Evolutionary conservation across 129 eudicot species (phyloP).

Genomic region (Pittosporum tobira): DNA sequence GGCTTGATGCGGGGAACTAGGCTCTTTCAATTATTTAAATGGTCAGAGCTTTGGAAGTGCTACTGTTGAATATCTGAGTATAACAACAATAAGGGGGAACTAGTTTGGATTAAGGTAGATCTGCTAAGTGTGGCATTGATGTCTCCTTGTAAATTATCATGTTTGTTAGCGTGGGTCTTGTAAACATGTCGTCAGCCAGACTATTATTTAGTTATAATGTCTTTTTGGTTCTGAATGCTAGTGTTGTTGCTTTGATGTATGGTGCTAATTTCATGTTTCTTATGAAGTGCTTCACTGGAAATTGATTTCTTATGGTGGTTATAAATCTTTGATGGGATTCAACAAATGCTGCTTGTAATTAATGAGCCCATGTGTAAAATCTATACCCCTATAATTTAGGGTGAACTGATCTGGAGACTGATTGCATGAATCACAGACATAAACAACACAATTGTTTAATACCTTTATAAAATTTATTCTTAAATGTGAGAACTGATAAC

Average conservation of each 20-base stretch:
- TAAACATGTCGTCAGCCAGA: slow-evolving; percentile 11
- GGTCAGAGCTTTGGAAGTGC: slow-evolving; percentile 8
- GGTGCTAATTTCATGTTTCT: background rate
- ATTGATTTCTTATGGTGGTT: too few species aligned
- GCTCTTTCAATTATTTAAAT: background rate
- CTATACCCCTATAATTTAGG: too few species aligned
- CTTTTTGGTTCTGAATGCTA: background rate
- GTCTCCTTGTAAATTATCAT: slow-evolving; percentile 2
- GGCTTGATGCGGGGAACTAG: slow-evolving; percentile 6
- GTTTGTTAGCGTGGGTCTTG: slow-evolving; percentile 12
- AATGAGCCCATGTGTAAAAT: too few species aligned
- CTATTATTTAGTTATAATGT: background rate
- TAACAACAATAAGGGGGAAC: slow-evolving; percentile 22
- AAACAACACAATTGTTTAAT: too few species aligned
- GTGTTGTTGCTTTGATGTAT: background rate
- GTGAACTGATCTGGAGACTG: too few species aligned
- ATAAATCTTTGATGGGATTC: too few species aligned
- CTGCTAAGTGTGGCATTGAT: slow-evolving; percentile 12
- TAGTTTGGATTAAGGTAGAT: background rate
- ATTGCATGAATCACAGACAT: too few species aligned
- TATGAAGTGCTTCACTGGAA: background rate
- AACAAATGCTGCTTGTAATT: too few species aligned
- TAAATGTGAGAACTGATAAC: too few species aligned
- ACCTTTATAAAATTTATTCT: too few species aligned
- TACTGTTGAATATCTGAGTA: slow-evolving; percentile 1